Evolutionary conservation across 768 basidiomycete genomes (phyloP).

Genomic region (Roridomyces roridus): DNA sequence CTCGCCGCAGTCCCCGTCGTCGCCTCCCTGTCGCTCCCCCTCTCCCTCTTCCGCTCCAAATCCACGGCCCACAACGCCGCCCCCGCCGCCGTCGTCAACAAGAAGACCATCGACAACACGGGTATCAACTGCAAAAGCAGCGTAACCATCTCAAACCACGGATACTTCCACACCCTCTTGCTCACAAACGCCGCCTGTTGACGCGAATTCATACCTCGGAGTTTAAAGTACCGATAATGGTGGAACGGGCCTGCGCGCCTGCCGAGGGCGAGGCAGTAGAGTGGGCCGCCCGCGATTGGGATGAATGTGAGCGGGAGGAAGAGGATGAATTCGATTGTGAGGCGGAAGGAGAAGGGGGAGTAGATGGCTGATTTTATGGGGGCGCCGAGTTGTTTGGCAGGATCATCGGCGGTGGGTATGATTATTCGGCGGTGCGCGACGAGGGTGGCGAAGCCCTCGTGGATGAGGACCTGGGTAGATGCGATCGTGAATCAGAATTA

Average conservation of each 20-base stretch:
- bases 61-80: constrained; percentile 24
- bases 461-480: constrained; percentile 13
- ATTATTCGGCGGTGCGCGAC: constrained; percentile 19
- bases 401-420: constrained; percentile 12
- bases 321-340: constrained; percentile 24
- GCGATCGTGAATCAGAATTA: no score
- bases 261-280: constrained; percentile 26
- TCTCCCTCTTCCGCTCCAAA: constrained; percentile 9
- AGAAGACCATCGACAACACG: constrained; percentile 17
- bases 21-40: no score
- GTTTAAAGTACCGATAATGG: constrained; percentile 26
- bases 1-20: no score
- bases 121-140: constrained; percentile 22
- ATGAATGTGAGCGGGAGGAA: constrained; percentile 26
- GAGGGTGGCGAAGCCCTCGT: constrained; percentile 17
- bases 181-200: constrained; percentile 2
- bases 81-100: constrained; percentile 24
- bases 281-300: constrained; percentile 20
- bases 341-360: constrained; percentile 28
- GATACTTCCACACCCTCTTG: constrained; percentile 24
- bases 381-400: constrained; percentile 18
- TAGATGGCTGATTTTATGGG: constrained; percentile 19
- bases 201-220: constrained; percentile 4
- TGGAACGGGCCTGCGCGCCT: constrained; percentile 23
- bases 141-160: constrained; percentile 25